These are phyloP conservation scores for Coemansia aciculifera DNA, from an alignment of 192 early-diverging fungal species.

Conservation along the genomic window DNA sequence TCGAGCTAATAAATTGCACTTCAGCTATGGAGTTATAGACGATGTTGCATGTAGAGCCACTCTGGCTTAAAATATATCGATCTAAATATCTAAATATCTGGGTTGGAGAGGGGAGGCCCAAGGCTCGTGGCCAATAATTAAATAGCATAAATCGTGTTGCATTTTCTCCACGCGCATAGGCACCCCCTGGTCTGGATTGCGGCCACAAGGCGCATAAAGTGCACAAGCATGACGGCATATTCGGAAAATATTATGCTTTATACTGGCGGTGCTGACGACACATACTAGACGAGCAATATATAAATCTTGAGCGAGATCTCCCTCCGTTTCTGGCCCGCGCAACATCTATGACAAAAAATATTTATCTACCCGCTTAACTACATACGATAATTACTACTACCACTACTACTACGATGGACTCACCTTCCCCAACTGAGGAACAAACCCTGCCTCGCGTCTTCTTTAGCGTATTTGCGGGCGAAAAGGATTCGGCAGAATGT, in stretches of 20 bases:
- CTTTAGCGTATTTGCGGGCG: slow-evolving; percentile 46
- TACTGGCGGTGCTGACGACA: neutral
- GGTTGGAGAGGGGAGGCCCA: neutral
- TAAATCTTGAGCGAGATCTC: neutral
- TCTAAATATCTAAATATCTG: neutral
- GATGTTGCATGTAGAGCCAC: no score
- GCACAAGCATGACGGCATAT: neutral
- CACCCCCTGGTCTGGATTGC: slow-evolving; percentile 1
- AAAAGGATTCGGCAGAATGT: neutral
- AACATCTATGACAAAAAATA: neutral
- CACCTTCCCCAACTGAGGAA: slow-evolving; percentile 8
- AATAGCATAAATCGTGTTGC: neutral
- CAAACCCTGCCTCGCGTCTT: slow-evolving; percentile 50
- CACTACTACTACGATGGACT: slow-evolving; percentile 13
- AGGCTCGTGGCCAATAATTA: no score
- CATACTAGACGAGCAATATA: neutral
- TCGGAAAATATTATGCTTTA: neutral
- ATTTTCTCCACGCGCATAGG: neutral
- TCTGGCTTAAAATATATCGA: neutral
- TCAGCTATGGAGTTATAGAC: no score
- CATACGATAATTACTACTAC: neutral
- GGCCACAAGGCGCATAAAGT: slow-evolving; percentile 2
- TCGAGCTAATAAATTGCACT: no score
- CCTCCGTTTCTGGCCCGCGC: neutral
- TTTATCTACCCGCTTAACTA: neutral